These are phyloP conservation scores for Neoascochyta sp. DNA, from an alignment of 2,329 filamentous ascomycete genomes.

Conservation along the genomic window DNA sequence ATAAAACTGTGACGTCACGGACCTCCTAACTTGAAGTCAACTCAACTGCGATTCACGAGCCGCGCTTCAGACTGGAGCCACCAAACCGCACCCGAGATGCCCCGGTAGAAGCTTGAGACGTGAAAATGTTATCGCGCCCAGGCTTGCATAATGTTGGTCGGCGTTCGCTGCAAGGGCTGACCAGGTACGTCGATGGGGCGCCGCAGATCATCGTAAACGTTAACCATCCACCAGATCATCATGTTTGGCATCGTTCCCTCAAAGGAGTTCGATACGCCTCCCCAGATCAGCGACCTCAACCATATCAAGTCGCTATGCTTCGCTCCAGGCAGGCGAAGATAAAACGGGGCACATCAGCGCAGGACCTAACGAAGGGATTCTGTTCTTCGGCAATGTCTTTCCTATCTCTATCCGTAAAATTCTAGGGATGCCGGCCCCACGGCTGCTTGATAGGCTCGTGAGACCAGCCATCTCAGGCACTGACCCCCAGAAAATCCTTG, in stretches of 20 bases:
- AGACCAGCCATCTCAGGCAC: slow-evolving; percentile 51
- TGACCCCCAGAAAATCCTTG: slow-evolving; percentile 52
- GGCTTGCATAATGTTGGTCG: slow-evolving; percentile 18
- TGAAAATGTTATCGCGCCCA: slow-evolving; percentile 16
- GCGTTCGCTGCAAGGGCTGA: slow-evolving; percentile 15
- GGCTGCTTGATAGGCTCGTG: slow-evolving; percentile 51
- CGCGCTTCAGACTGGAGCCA: not conserved
- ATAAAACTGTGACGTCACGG: no score
- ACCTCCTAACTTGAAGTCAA: not conserved
- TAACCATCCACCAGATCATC: slow-evolving; percentile 18
- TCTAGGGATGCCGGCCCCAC: slow-evolving; percentile 52
- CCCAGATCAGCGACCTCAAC: slow-evolving; percentile 6
- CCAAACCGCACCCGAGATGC: slow-evolving; percentile 11
- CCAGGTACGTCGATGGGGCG: slow-evolving; percentile 19
- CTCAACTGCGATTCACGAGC: not conserved
- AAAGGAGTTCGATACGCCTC: slow-evolving; percentile 1
- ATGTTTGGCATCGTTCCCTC: slow-evolving; percentile 5
- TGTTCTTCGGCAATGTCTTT: slow-evolving; percentile 92
- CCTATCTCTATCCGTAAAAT: slow-evolving; percentile 70
- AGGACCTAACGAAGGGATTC: slow-evolving; percentile 70
- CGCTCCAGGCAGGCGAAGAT: slow-evolving; percentile 54
- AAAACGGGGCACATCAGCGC: slow-evolving; percentile 79
- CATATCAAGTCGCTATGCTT: slow-evolving; percentile 22
- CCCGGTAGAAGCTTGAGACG: slow-evolving; percentile 3
- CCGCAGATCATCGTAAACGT: slow-evolving; percentile 21